Percentiles rank a stretch among this genome's conserved stretches.
phyloP scores from a whole-genome alignment of 176 grass and related monocot genomes.

The Carex pumila region DNA sequence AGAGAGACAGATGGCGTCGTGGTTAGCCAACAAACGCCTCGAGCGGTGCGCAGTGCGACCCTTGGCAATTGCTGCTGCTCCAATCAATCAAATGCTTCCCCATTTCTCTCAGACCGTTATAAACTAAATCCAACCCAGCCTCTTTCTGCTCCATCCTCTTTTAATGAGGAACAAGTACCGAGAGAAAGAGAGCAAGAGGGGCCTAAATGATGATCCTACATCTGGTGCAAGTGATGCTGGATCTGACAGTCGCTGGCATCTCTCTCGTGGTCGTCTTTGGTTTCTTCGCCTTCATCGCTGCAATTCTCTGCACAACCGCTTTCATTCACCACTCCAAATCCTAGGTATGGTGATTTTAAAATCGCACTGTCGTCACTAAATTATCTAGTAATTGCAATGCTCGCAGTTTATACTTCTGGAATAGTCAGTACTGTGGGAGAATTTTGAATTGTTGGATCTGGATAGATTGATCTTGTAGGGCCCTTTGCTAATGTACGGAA shows the following conservation, averaged over 20 bases:
- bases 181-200: background rate
- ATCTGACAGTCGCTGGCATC: slow-evolving; percentile 69
- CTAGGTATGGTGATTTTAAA: slow-evolving; percentile 1
- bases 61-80: background rate
- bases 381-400: background rate
- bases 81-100: slow-evolving; percentile 2
- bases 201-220: slow-evolving; percentile 43
- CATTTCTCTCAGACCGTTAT: slow-evolving; percentile 3
- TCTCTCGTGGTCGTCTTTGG: slow-evolving; percentile 59
- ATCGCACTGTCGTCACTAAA: background rate
- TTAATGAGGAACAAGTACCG: background rate
- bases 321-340: slow-evolving; percentile 74
- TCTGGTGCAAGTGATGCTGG: slow-evolving; percentile 54
- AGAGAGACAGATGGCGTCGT: background rate
- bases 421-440: background rate
- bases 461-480: background rate
- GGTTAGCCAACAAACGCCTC: background rate
- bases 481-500: background rate
- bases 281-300: slow-evolving; percentile 64
- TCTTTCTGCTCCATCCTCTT: background rate
- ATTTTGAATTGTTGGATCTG: background rate
- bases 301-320: slow-evolving; percentile 61
- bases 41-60: background rate
- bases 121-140: background rate
- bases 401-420: background rate